phyloP scores from a whole-genome alignment of 768 basidiomycete species.

The Suillus occidentalis region DNA sequence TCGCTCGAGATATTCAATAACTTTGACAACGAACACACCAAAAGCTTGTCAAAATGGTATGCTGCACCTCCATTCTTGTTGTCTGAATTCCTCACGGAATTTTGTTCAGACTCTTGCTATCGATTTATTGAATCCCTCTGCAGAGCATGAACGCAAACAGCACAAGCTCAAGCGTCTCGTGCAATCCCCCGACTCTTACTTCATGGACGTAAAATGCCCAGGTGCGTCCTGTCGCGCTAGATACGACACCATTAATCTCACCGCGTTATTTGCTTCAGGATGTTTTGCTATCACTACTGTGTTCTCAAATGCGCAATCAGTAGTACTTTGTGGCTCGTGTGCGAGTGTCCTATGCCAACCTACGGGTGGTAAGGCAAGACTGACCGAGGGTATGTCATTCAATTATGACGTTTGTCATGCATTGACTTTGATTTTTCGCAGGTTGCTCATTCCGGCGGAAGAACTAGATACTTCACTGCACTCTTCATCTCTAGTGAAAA shows the following conservation, averaged over 20 bases:
- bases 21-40: background rate
- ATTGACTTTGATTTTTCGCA: constrained; percentile 32
- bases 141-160: constrained; percentile 80
- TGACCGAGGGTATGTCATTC: constrained; percentile 85
- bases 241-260: constrained; percentile 1
- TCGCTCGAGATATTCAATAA: background rate
- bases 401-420: background rate
- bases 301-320: constrained; percentile 99
- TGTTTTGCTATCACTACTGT: constrained; percentile 96
- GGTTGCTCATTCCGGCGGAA: constrained; percentile 99
- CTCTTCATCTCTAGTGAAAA: background rate
- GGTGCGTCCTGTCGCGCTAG: constrained; percentile 49
- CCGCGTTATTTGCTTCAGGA: constrained; percentile 44
- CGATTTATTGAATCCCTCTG: constrained; percentile 96
- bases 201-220: constrained; percentile 99
- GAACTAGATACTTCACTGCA: constrained; percentile 48
- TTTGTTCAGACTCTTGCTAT: constrained; percentile 86
- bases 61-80: background rate
- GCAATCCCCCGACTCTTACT: constrained; percentile 97
- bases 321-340: constrained; percentile 92
- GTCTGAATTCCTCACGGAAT: background rate
- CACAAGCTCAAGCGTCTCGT: constrained; percentile 99
- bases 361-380: constrained; percentile 94
- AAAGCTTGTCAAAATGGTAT: constrained; percentile 1
- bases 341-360: constrained; percentile 95